Evolutionary conservation across 306 rosid species (phyloP).

Genomic region (Phaseolus lunatus): DNA sequence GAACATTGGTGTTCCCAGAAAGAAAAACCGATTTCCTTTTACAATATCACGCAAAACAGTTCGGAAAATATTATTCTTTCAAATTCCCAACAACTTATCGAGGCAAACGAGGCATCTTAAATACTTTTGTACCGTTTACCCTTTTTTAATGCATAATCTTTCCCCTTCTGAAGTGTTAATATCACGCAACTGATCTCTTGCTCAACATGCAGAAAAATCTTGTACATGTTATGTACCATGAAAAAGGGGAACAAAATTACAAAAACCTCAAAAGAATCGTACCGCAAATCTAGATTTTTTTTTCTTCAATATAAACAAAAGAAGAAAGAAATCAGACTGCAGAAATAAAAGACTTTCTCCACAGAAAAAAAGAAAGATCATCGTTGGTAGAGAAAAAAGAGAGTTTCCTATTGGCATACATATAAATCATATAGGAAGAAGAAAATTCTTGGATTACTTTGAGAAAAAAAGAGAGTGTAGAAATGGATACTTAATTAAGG

Average conservation of each 20-base stretch:
- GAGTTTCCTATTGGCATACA: too few relatives aligned
- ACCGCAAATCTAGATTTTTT: not conserved
- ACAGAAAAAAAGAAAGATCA: too few relatives aligned
- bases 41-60: not conserved
- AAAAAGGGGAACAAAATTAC: not conserved
- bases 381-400: too few relatives aligned
- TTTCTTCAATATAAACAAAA: not conserved
- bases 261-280: not conserved
- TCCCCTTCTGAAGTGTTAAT: constrained; percentile 6
- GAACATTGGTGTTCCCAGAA: not conserved
- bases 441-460: too few relatives aligned
- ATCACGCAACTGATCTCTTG: not conserved
- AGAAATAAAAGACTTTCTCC: not conserved
- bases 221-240: not conserved
- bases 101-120: constrained; percentile 13
- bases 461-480: not conserved
- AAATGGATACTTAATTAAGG: not conserved
- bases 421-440: too few relatives aligned
- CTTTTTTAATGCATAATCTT: not conserved
- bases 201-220: constrained; percentile 1
- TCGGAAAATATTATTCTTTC: not conserved
- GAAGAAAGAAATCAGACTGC: not conserved
- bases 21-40: not conserved
- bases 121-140: not conserved
- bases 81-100: not conserved